Conservation (phyloP, 2,329 filamentous ascomycete genomes). For the Hysterium pulicare region DNA sequence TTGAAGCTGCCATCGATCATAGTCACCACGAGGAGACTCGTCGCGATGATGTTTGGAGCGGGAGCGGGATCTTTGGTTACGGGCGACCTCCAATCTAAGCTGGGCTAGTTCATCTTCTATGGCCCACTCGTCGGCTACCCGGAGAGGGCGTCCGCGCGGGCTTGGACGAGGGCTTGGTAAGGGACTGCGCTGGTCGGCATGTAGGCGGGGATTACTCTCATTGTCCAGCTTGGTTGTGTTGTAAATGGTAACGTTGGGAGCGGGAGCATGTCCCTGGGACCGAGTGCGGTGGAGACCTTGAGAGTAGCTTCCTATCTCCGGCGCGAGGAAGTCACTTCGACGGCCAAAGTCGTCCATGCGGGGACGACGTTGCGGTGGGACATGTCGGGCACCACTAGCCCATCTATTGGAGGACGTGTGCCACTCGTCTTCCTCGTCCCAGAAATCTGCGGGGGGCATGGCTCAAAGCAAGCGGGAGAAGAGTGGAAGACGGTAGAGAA, state of each 20-base stretch:
- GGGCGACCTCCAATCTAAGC: conserved; percentile 22
- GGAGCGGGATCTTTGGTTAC: conserved; percentile 15
- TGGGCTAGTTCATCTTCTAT: conserved; percentile 35
- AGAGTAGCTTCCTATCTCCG: conserved; percentile 22
- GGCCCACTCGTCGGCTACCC: conserved; percentile 32
- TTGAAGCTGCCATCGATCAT: conserved; percentile 33
- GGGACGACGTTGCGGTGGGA: conserved; percentile 17
- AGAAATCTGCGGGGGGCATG: conserved; percentile 14
- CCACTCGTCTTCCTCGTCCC: conserved; percentile 32
- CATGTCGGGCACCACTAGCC: conserved; percentile 30
- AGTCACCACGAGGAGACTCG: conserved; percentile 17
- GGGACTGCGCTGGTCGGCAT: conserved; percentile 27
- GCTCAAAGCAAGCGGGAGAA: conserved; percentile 3
- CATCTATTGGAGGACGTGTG: conserved; percentile 17
- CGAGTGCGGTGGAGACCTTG: conserved; percentile 42
- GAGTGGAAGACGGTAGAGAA: neutral
- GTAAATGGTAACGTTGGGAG: conserved; percentile 47
- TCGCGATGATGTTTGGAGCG: conserved; percentile 15
- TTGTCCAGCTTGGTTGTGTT: conserved; percentile 42
- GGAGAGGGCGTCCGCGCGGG: conserved; percentile 24
- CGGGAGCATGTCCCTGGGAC: conserved; percentile 42
- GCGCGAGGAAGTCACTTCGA: conserved; percentile 28
- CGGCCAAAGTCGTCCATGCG: conserved; percentile 21
- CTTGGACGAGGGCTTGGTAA: conserved; percentile 18
- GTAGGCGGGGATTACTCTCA: conserved; percentile 32